Conservation (phyloP, 345 rosid genomes). For the Erodium maritimum region DNA sequence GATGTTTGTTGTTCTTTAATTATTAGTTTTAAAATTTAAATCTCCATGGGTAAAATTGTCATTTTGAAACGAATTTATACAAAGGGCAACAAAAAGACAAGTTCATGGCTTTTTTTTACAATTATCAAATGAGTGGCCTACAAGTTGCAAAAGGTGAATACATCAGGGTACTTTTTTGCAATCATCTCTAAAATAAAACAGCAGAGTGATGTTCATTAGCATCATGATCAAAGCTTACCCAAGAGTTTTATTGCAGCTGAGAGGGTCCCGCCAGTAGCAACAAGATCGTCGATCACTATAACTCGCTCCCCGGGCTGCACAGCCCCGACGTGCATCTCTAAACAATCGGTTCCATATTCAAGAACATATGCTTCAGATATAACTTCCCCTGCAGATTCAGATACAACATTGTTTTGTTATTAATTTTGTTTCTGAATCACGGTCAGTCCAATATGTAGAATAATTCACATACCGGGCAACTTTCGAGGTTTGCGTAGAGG, state of each 20-base stretch:
- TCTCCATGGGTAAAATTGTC: no score
- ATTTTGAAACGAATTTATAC: no score
- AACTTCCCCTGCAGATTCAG: conserved; percentile 46
- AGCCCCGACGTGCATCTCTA: conserved; percentile 77
- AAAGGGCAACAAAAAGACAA: no score
- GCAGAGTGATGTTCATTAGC: no score
- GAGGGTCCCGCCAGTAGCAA: conserved; percentile 84
- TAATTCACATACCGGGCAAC: conserved; percentile 44
- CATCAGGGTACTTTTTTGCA: no score
- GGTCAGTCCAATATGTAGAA: neutral
- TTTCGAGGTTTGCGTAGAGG: conserved; percentile 73
- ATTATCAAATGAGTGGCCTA: no score
- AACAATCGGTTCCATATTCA: conserved; percentile 78
- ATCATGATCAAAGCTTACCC: conserved; percentile 26
- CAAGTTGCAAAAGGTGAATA: conserved; percentile 1
- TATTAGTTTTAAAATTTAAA: no score
- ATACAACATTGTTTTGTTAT: no score
- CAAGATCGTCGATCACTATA: conserved; percentile 64
- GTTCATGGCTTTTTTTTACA: no score
- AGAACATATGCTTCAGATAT: conserved; percentile 58
- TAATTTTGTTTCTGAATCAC: no score
- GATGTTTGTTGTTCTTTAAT: no score
- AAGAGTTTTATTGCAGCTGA: conserved; percentile 69
- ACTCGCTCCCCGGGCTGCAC: conserved; percentile 58
- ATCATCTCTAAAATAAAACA: no score